Evolutionary conservation across 1,284 basidiomycete species (phyloP).

Genomic region (Fomitopsis betulina): DNA sequence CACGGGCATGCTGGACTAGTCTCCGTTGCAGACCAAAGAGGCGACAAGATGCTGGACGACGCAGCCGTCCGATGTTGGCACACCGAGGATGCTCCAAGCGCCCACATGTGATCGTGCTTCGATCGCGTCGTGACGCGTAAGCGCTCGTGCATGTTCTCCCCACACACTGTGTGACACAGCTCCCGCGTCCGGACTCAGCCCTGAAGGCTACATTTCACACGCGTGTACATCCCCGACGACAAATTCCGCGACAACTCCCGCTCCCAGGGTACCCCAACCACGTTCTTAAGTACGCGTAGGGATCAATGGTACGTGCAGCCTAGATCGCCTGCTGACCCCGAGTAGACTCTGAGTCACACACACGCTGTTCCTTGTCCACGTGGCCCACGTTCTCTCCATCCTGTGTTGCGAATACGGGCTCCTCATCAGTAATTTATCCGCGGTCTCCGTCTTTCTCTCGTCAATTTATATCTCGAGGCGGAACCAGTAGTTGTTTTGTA

Average conservation of each 20-base stretch:
- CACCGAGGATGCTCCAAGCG: background rate
- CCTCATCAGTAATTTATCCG: slow-evolving; percentile 3
- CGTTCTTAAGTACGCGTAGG: too few species aligned
- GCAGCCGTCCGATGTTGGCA: too few species aligned
- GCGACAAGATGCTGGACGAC: too few species aligned
- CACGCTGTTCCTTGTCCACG: background rate
- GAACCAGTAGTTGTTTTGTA: background rate
- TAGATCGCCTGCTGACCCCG: too few species aligned
- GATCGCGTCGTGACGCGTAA: background rate
- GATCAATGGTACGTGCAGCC: too few species aligned
- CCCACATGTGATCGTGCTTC: background rate
- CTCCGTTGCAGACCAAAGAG: too few species aligned
- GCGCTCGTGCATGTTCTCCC: background rate
- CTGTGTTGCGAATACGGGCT: background rate
- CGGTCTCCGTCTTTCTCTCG: background rate
- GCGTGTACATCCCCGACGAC: too few species aligned
- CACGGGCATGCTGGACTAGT: background rate
- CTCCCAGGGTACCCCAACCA: too few species aligned
- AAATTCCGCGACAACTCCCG: too few species aligned
- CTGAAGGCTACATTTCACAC: too few species aligned
- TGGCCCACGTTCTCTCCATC: background rate
- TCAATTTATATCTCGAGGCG: background rate
- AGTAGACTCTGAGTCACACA: background rate
- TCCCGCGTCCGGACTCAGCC: too few species aligned
- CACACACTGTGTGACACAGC: too few species aligned